Evolutionary conservation across 441 rosid species (phyloP).

Genomic region (Brassica balearica): DNA sequence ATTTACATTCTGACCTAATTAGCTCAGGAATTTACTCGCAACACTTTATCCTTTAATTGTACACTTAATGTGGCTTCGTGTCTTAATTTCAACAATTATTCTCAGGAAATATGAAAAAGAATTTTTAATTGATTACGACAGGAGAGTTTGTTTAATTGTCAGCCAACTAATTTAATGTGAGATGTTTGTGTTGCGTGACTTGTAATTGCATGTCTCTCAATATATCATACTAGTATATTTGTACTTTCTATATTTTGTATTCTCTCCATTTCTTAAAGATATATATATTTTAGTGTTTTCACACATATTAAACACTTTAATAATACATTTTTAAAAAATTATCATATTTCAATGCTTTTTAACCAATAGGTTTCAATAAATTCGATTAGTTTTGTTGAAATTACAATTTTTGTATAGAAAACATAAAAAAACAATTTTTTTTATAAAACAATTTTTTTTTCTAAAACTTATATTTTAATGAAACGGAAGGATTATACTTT

Average conservation of each 20-base stretch:
- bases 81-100: slow-evolving; percentile 26
- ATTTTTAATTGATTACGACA: neutral
- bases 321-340: no score
- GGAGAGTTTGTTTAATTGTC: neutral
- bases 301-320: no score
- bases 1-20: slow-evolving; percentile 19
- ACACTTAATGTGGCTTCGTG: slow-evolving; percentile 6
- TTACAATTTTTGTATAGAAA: no score
- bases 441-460: no score
- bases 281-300: no score
- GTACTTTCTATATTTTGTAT: neutral
- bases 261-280: no score
- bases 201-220: neutral
- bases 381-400: no score
- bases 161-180: slow-evolving; percentile 20
- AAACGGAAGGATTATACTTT: no score
- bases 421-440: no score
- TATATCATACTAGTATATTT: neutral
- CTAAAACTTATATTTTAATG: no score
- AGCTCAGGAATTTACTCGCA: slow-evolving; percentile 19
- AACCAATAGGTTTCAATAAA: no score
- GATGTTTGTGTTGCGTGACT: slow-evolving; percentile 21
- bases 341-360: no score
- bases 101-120: neutral
- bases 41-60: neutral